Evolutionary conservation across 177 flowering plant species (phyloP), one percentile per base, ranked within the genome.

Genomic region (Telopea speciosissima): DNA sequence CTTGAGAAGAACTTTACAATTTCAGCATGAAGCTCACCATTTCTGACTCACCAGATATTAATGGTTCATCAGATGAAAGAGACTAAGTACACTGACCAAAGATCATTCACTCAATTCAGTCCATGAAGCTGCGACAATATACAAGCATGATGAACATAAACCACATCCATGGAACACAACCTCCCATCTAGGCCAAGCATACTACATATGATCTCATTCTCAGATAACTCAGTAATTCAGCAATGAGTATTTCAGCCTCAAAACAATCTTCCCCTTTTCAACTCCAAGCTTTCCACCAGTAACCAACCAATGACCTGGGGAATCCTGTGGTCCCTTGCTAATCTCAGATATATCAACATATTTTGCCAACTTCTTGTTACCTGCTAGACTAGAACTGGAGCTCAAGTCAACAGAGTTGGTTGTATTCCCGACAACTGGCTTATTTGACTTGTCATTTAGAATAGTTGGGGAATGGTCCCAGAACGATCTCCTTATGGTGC

Each of bases 271-370:
- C 45, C 97, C 93, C 74, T 84, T 89, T 73, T 91, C 97, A 19
- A 91, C 90, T 13, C 91, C 90, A 16, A 91, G 91, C 78, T 91
- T 93, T 68, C 85, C 98, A n/a, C 98, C 98, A 0, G 98, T 90
- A 1, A 93, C 93, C 78, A 90, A 66, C 97, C 98, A 93, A 74
- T 93, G 96, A 36, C 98, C 98, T 3, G 98, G 98, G 8, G 75
- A 73, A 74, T 91, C 90, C 79, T 88, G 79, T 1, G 97, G 91
- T 26, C 97, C 95, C 76, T 84, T 89, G 45, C 77, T 60, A 91
- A 88, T 85, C 75, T 91, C 97, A 0, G 87, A 67, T 74, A 67
- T 79, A 63, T 91, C 95, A 5, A 91, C 85, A 59, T 86, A 68
- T 74, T 89, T 91, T 0, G 73, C 80, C 83, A 91, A 72, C 72